Evolutionary conservation across 2,329 filamentous ascomycete genomes (phyloP).

Genomic region (Microcyclosporella mali): DNA sequence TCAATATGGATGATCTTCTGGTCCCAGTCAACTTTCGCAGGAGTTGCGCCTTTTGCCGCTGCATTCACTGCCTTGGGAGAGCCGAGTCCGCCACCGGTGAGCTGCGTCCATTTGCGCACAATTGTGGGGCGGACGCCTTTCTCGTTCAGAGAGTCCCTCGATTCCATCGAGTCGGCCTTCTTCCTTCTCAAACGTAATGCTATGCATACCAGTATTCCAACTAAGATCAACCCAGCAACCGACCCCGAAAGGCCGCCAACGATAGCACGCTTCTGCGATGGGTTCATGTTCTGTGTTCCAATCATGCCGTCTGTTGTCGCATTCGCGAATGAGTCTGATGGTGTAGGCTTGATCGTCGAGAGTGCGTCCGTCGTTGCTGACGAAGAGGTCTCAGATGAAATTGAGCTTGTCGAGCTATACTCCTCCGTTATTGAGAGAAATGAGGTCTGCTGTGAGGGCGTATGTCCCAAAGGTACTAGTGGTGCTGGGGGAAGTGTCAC

Average conservation of each 20-base stretch:
- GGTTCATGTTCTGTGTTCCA: conserved; percentile 2
- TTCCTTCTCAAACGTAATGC: conserved; percentile 19
- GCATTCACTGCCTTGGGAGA: conserved; percentile 14
- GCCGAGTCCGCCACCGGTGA: conserved; percentile 6
- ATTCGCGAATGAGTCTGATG: too few relatives aligned
- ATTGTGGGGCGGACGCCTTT: conserved; percentile 2
- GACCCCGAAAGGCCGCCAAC: conserved; percentile 28
- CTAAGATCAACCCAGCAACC: conserved; percentile 26
- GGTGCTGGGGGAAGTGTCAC: too few relatives aligned
- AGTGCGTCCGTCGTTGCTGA: too few relatives aligned
- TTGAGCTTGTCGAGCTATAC: too few relatives aligned
- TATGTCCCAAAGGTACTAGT: too few relatives aligned
- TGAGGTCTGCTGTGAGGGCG: too few relatives aligned
- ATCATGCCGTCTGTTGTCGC: background rate
- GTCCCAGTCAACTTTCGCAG: conserved; percentile 27
- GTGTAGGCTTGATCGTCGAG: too few relatives aligned
- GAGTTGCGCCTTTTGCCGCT: conserved; percentile 12
- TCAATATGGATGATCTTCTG: conserved; percentile 31
- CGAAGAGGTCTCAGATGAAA: too few relatives aligned
- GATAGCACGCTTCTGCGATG: conserved; percentile 24
- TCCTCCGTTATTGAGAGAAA: too few relatives aligned
- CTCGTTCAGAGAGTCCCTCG: conserved; percentile 8
- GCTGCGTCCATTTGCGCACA: conserved; percentile 4
- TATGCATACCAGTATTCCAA: conserved; percentile 25
- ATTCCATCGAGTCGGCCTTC: conserved; percentile 6